A percentile compares a stretch with the other conserved stretches of the same genome.
These are phyloP conservation scores for Cryomyces minteri DNA, from an alignment of 495 filamentous ascomycete genomes.

Conservation along the genomic window DNA sequence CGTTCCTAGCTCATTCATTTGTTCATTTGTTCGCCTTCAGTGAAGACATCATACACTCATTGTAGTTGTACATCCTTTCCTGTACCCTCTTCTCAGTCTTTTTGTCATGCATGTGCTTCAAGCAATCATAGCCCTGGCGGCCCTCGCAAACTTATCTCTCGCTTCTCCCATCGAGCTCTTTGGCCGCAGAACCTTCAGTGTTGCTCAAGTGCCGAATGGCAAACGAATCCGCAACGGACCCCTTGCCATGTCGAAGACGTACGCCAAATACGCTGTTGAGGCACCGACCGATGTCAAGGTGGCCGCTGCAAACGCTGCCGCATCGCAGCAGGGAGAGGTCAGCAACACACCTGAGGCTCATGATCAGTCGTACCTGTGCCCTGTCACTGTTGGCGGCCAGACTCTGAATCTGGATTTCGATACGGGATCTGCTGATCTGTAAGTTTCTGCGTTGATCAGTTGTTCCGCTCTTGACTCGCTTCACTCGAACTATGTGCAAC, in stretches of 20 bases:
- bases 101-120: too few relatives aligned
- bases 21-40: too few relatives aligned
- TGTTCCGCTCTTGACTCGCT: constrained; percentile 2
- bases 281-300: not conserved
- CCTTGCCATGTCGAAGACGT: constrained; percentile 8
- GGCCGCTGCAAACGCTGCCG: constrained; percentile 9
- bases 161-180: not conserved
- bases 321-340: constrained; percentile 5
- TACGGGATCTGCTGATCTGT: constrained; percentile 63
- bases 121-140: too few relatives aligned
- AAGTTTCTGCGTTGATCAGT: constrained; percentile 13
- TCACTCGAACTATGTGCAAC: too few relatives aligned
- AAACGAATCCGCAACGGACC: constrained; percentile 7
- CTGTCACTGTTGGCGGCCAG: constrained; percentile 44
- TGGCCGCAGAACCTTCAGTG: constrained; percentile 1
- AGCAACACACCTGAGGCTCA: constrained; percentile 28
- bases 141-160: too few relatives aligned
- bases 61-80: too few relatives aligned
- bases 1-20: too few relatives aligned
- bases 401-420: constrained; percentile 53
- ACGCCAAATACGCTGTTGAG: constrained; percentile 7
- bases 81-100: too few relatives aligned
- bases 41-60: too few relatives aligned
- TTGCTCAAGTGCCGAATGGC: constrained; percentile 10
- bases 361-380: constrained; percentile 48